phyloP scores from a whole-genome alignment of 2,329 filamentous ascomycete species.

The Penicillium sclerotiorum region DNA sequence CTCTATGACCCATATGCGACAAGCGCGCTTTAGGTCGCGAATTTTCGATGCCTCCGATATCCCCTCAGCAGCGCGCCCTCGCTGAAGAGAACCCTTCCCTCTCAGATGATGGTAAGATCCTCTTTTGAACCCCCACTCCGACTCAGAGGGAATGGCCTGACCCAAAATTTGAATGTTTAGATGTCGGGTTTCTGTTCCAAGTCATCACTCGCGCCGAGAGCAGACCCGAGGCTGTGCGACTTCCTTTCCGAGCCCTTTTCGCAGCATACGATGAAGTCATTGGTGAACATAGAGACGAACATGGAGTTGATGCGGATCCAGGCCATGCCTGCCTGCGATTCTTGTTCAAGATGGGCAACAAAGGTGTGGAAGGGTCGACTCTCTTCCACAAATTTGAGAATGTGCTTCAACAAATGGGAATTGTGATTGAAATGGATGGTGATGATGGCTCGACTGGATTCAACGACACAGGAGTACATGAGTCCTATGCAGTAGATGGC shows the following conservation, averaged over 20 bases:
- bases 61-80: slow-evolving; percentile 44
- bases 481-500: slow-evolving; percentile 28
- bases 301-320: slow-evolving; percentile 71
- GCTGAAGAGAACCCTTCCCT: slow-evolving; percentile 51
- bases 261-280: slow-evolving; percentile 77
- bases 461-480: slow-evolving; percentile 35
- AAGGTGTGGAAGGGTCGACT: slow-evolving; percentile 54
- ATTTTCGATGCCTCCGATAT: slow-evolving; percentile 54
- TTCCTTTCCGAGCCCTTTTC: slow-evolving; percentile 78
- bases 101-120: slow-evolving; percentile 64
- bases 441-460: slow-evolving; percentile 44
- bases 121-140: background rate
- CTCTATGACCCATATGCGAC: slow-evolving; percentile 47
- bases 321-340: slow-evolving; percentile 77
- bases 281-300: slow-evolving; percentile 65
- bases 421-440: slow-evolving; percentile 66
- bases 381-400: slow-evolving; percentile 71
- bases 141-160: no score
- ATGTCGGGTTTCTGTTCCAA: slow-evolving; percentile 76
- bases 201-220: slow-evolving; percentile 74
- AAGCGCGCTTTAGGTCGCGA: slow-evolving; percentile 50
- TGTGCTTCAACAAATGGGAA: slow-evolving; percentile 69
- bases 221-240: slow-evolving; percentile 63
- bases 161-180: slow-evolving; percentile 47
- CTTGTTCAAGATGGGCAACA: slow-evolving; percentile 75